phyloP scores from a whole-genome alignment of 257 asterid species.

The Solanum acaule region DNA sequence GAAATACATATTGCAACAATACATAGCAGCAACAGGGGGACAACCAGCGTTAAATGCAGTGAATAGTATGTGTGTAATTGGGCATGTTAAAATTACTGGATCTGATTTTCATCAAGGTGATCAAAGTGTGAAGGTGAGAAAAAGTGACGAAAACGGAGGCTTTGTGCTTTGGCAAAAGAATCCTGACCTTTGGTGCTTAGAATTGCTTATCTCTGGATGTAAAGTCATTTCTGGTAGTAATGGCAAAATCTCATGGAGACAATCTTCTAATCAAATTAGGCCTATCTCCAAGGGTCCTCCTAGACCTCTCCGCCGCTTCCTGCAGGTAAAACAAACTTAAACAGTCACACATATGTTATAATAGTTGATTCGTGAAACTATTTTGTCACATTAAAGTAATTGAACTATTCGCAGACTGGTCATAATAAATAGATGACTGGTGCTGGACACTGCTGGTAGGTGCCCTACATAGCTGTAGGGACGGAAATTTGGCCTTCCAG shows the following conservation, averaged over 20 bases:
- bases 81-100: constrained; percentile 62
- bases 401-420: not conserved
- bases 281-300: constrained; percentile 72
- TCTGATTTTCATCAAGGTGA: constrained; percentile 90
- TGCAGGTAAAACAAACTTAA: constrained; percentile 38
- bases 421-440: not conserved
- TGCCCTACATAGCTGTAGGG: too few species aligned
- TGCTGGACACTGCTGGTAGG: too few species aligned
- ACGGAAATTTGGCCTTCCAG: not conserved
- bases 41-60: constrained; percentile 59
- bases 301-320: constrained; percentile 64
- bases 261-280: constrained; percentile 78
- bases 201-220: constrained; percentile 67
- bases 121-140: constrained; percentile 51
- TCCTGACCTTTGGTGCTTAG: constrained; percentile 77
- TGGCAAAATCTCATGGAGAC: constrained; percentile 68
- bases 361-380: too few species aligned
- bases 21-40: constrained; percentile 90
- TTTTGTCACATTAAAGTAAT: not conserved
- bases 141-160: constrained; percentile 69
- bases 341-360: not conserved
- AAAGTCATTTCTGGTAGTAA: constrained; percentile 90
- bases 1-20: constrained; percentile 75
- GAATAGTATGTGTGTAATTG: constrained; percentile 74
- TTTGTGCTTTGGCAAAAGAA: constrained; percentile 92